phyloP scores from a whole-genome alignment of 1,284 basidiomycete genomes.

The Ustilago trichophora region DNA sequence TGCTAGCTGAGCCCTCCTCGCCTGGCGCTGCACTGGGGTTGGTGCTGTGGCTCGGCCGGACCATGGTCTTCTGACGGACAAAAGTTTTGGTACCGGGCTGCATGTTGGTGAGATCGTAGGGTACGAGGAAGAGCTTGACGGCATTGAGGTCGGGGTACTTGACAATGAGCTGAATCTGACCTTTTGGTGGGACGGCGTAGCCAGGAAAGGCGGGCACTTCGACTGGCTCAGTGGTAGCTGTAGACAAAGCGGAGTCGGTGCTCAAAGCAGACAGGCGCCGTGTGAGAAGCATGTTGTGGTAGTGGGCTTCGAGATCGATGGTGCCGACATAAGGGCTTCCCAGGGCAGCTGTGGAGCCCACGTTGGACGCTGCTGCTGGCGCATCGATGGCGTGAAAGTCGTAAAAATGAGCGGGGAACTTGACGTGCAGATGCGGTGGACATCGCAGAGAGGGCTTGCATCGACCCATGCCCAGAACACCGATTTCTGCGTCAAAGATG shows the following conservation, averaged over 20 bases:
- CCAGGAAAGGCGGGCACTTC: conserved; percentile 67
- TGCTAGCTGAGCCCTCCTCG: neutral
- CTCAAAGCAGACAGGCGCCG: neutral
- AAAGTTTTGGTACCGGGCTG: conserved; percentile 57
- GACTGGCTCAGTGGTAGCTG: neutral
- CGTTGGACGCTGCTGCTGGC: neutral
- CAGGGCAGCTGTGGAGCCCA: conserved; percentile 25
- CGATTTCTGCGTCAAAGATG: conserved; percentile 65
- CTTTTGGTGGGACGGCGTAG: conserved; percentile 69
- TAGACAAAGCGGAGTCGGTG: neutral
- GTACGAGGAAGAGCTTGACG: conserved; percentile 70
- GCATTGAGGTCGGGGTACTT: conserved; percentile 68
- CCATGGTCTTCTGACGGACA: conserved; percentile 51
- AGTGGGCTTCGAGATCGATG: conserved; percentile 66
- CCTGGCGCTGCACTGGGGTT: neutral
- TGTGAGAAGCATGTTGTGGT: conserved; percentile 33
- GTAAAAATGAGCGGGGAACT: conserved; percentile 66
- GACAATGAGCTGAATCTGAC: conserved; percentile 70
- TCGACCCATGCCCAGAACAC: conserved; percentile 61
- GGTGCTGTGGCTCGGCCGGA: neutral
- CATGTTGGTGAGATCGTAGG: conserved; percentile 69
- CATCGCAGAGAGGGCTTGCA: conserved; percentile 55
- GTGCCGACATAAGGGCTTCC: conserved; percentile 67
- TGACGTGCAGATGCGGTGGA: conserved; percentile 64
- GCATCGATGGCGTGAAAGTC: conserved; percentile 36